Evolutionary conservation across 2,329 filamentous ascomycete genomes (phyloP).

Genomic region (Aspergillus sp.): DNA sequence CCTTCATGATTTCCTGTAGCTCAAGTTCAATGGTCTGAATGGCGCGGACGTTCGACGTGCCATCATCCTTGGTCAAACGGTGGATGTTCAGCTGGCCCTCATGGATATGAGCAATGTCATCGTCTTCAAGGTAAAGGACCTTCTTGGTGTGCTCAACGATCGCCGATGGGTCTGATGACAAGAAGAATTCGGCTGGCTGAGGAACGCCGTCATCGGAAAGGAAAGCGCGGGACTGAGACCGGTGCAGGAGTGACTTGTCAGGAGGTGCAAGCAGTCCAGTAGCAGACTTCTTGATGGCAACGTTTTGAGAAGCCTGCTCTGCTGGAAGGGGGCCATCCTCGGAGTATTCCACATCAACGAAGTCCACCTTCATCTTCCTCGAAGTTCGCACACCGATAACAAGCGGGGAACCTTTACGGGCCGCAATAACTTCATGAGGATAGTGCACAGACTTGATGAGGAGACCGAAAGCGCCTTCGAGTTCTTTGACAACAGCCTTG

Average conservation of each 20-base stretch:
- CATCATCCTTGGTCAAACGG: conserved; percentile 94
- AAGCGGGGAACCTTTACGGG: conserved; percentile 95
- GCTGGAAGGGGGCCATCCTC: conserved; percentile 87
- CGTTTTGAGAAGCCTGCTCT: conserved; percentile 93
- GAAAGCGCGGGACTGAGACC: conserved; percentile 97
- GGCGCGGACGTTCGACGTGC: conserved; percentile 92
- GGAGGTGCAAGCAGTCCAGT: conserved; percentile 77
- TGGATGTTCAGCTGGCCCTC: conserved; percentile 99
- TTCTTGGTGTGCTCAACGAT: conserved; percentile 99
- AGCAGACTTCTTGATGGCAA: conserved; percentile 88
- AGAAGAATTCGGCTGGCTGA: conserved; percentile 98
- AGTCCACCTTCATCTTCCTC: conserved; percentile 99
- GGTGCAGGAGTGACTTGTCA: conserved; percentile 97
- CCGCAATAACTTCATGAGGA: conserved; percentile 95
- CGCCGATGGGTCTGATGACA: conserved; percentile 96
- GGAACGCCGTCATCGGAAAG: conserved; percentile 97
- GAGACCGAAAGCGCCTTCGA: conserved; percentile 95
- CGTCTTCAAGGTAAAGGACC: conserved; percentile 98
- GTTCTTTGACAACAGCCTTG: conserved; percentile 97
- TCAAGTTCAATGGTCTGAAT: conserved; percentile 99
- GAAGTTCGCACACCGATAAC: conserved; percentile 96
- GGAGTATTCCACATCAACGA: conserved; percentile 96
- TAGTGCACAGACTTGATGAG: conserved; percentile 98
- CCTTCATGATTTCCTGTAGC: conserved; percentile 99
- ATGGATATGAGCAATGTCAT: conserved; percentile 99